These are phyloP conservation scores for Tulasnella sp. DNA, from an alignment of 768 basidiomycete genomes.

Conservation along the genomic window DNA sequence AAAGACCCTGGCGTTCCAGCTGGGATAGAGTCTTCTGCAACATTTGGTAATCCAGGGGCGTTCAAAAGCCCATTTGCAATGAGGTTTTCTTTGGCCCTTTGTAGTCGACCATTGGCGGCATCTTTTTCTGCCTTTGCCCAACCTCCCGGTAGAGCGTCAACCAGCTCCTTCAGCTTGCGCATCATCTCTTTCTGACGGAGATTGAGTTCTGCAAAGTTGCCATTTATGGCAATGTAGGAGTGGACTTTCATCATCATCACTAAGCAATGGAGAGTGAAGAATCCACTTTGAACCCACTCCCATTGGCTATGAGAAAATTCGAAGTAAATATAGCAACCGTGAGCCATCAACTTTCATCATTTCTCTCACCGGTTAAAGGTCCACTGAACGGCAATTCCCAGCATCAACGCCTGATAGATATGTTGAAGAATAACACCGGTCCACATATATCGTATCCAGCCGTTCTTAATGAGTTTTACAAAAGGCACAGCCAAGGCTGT, in stretches of 20 bases:
- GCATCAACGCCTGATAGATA: constrained; percentile 53
- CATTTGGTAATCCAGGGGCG: constrained; percentile 19
- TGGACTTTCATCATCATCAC: constrained; percentile 96
- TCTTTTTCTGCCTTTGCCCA: constrained; percentile 46
- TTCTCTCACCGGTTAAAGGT: constrained; percentile 62
- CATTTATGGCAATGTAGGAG: constrained; percentile 82
- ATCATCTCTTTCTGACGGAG: constrained; percentile 35
- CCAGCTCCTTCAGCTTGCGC: constrained; percentile 34
- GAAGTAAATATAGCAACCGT: background rate
- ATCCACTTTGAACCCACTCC: constrained; percentile 97
- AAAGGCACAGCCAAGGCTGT: constrained; percentile 67
- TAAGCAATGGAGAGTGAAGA: constrained; percentile 73
- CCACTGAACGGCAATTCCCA: constrained; percentile 72
- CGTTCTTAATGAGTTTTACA: constrained; percentile 56
- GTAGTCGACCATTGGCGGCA: constrained; percentile 31
- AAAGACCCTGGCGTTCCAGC: constrained; percentile 21
- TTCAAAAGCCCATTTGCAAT: background rate
- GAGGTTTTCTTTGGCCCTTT: constrained; percentile 29
- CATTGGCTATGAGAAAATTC: constrained; percentile 46
- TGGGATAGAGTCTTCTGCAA: constrained; percentile 30
- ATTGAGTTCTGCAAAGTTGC: constrained; percentile 49
- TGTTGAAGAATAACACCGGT: constrained; percentile 71
- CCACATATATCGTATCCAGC: constrained; percentile 66
- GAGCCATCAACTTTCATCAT: too few relatives aligned
- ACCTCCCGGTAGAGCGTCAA: constrained; percentile 43